These are phyloP conservation scores for Hylodesmum podocarpum DNA, from an alignment of 306 rosid species.

Conservation along the genomic window DNA sequence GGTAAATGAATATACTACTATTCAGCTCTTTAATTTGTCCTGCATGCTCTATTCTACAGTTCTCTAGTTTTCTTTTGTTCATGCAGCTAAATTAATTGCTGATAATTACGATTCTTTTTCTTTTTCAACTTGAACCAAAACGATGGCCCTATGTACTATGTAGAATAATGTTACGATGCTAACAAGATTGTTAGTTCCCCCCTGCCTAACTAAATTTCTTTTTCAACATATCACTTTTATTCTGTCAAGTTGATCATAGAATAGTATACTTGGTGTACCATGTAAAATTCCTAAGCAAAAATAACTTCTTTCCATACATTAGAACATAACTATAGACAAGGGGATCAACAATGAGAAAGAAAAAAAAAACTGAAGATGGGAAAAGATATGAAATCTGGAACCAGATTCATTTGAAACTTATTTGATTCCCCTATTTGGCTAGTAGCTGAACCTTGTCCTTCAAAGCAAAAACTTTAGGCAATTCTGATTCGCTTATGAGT, in stretches of 20 bases:
- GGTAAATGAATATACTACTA: not conserved
- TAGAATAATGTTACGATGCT: not conserved
- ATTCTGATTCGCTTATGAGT: constrained; percentile 36
- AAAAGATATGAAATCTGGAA: constrained; percentile 30
- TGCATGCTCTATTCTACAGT: not conserved
- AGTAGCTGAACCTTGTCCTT: constrained; percentile 29
- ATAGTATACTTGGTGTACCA: not conserved
- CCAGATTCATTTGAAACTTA: constrained; percentile 41
- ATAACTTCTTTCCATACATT: not conserved
- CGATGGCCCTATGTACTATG: not conserved
- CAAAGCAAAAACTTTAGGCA: constrained; percentile 37
- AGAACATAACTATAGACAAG: not conserved
- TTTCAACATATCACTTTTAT: not conserved
- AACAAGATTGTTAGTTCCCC: not conserved
- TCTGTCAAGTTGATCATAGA: not conserved
- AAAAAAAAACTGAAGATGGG: not conserved
- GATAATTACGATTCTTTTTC: not conserved
- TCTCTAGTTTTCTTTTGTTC: not conserved
- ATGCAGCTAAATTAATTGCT: not conserved
- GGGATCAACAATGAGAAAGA: not conserved
- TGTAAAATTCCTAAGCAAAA: not conserved
- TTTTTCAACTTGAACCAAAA: not conserved
- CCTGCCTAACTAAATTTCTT: not conserved
- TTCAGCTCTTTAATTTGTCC: not conserved
- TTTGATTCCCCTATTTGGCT: constrained; percentile 24